Conservation (phyloP, 495 filamentous ascomycete species). For the Aspergillus olivimuriae region DNA sequence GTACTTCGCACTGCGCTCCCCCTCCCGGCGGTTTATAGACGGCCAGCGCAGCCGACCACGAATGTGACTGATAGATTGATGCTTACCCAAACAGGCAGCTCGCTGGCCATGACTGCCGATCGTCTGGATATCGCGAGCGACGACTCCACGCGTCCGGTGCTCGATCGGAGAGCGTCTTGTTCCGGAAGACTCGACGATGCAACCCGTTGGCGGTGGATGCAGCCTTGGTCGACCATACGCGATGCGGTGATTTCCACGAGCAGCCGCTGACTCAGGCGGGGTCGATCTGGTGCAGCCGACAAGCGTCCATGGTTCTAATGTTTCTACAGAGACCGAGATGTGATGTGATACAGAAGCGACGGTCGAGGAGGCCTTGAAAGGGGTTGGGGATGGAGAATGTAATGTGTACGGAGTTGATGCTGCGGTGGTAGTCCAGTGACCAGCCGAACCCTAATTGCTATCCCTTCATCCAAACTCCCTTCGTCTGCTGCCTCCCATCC, state of each 20-base stretch:
- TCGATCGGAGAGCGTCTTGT: background rate
- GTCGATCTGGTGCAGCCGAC: no score
- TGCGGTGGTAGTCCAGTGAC: no score
- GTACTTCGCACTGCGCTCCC: no score
- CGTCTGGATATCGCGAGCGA: background rate
- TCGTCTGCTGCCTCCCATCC: background rate
- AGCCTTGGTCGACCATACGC: conserved; percentile 7
- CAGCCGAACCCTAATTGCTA: background rate
- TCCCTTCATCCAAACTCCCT: background rate
- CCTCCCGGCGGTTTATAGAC: no score
- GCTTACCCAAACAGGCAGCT: conserved; percentile 8
- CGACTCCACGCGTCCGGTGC: background rate
- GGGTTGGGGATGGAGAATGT: no score
- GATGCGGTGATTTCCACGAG: conserved; percentile 16
- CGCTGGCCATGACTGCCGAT: background rate
- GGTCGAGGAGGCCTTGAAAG: no score
- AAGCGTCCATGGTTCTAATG: no score
- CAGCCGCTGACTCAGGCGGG: conserved; percentile 2
- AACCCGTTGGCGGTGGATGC: background rate
- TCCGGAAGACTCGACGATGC: conserved; percentile 3
- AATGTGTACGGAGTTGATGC: no score
- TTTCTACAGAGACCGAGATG: no score
- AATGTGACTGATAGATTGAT: conserved; percentile 1
- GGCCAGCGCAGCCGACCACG: background rate
- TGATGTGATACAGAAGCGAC: no score